These are phyloP conservation scores for Epichloe aotearoae DNA, from an alignment of 2,329 filamentous ascomycete species.

Conservation along the genomic window DNA sequence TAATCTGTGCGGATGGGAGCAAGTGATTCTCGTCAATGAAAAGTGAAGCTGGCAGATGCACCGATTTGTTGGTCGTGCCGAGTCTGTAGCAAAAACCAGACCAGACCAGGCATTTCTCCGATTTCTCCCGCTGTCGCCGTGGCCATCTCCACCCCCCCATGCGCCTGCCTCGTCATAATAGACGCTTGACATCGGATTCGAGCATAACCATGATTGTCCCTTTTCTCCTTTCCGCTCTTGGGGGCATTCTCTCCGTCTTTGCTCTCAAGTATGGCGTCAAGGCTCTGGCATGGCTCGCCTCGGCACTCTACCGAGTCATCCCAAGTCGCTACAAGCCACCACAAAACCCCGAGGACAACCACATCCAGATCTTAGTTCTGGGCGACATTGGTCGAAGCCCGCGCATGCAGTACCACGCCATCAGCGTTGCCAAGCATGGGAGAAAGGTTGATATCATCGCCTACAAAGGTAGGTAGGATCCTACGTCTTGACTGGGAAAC, in stretches of 20 bases:
- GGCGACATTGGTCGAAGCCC: conserved; percentile 93
- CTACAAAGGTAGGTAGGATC: conserved; percentile 55
- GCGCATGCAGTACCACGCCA: conserved; percentile 95
- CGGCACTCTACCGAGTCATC: conserved; percentile 12
- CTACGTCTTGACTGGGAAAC: neutral
- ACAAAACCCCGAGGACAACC: conserved; percentile 23
- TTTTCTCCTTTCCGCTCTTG: conserved; percentile 22
- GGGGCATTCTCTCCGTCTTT: conserved; percentile 21
- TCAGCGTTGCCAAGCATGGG: conserved; percentile 77
- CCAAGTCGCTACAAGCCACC: conserved; percentile 24
- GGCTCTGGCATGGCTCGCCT: conserved; percentile 12
- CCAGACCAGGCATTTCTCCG: too few species aligned
- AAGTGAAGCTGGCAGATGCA: too few species aligned
- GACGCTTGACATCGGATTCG: neutral
- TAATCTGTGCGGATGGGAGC: too few species aligned
- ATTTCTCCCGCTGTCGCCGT: too few species aligned
- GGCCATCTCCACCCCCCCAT: too few species aligned
- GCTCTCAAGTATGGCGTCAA: conserved; percentile 14
- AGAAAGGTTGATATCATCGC: conserved; percentile 75
- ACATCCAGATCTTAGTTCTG: conserved; percentile 73
- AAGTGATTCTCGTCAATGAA: too few species aligned
- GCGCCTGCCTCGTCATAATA: too few species aligned
- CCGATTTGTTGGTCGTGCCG: too few species aligned
- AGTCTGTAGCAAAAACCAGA: too few species aligned
- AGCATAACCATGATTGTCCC: conserved; percentile 8